Base-by-base conservation (phyloP, 345 rosid species). In the Arabidopsis suecica region DNA sequence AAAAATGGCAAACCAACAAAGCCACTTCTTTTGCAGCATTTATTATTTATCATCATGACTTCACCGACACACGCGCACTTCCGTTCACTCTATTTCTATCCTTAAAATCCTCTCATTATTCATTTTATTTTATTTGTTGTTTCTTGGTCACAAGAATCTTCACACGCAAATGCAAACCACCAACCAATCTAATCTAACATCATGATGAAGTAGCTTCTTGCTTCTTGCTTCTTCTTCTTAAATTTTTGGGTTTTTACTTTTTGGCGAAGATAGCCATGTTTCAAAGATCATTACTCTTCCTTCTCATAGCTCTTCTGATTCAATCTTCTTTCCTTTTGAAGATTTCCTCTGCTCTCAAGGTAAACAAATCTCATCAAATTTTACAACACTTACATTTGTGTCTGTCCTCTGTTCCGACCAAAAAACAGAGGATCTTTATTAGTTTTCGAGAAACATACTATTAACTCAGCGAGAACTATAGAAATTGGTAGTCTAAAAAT, bases 321-420 rank as follows among this genome's bases (percentile, higher is more conserved):
- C 49, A 83, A 10, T 63, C 14, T 53, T 60, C 81, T 56, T 71
- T 82, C 55, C 80, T 86, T 58, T 69, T 84, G 58, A 22, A 66
- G 48, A 38, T 66, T 61, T 83, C 88, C 65, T 77, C 84, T 83
- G 90, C 95, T 74, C 85, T 83, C 67, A 80, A 84, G 94, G 96
- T 92, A 64, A 37, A 0, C 41, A 48, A 37, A 18, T 47, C 48
- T 60, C 54, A 37, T 38, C 41, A 56, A 30, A 74, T 3, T 6
- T 3, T 9, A 65, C 9, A n/a, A 1, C 9, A 73, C 6, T 54
- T 53, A 25, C 16, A 1, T 40, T 32, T 41, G 44, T 61, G 23
- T 41, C n/a, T 63, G 0, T 73, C 56, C 48, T 64, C 55, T 73
- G 45, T 73, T 58, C 33, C n/a, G 1, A 36, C 13, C 9, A 22